These are phyloP conservation scores for Cyclostephanos invisitatus DNA, from an alignment of 108 stramenopile species.

Conservation along the genomic window DNA sequence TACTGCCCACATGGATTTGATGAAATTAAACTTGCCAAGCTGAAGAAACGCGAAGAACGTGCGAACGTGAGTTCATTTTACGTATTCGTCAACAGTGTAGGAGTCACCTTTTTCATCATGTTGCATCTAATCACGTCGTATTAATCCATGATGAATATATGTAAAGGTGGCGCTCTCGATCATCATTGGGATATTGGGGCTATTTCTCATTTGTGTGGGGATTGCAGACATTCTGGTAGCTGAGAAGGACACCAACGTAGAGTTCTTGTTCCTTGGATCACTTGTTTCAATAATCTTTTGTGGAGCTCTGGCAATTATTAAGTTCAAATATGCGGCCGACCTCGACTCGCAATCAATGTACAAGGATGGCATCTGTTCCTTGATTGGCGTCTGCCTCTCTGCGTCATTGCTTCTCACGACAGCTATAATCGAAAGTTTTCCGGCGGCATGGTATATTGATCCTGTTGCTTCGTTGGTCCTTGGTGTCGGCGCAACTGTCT, in stretches of 20 bases:
- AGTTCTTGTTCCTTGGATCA: conserved; percentile 47
- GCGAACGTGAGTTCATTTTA: conserved; percentile 48
- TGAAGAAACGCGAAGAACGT: conserved; percentile 66
- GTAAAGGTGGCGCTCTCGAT: conserved; percentile 56
- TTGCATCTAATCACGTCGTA: background rate
- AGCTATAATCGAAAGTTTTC: conserved; percentile 52
- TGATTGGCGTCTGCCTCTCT: conserved; percentile 71
- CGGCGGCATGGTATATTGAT: conserved; percentile 71
- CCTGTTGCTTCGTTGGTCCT: conserved; percentile 67
- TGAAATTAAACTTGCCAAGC: conserved; percentile 46
- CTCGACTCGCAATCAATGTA: conserved; percentile 59
- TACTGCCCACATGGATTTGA: conserved; percentile 56
- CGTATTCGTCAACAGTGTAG: background rate
- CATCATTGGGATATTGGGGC: conserved; percentile 64
- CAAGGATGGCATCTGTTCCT: conserved; percentile 79
- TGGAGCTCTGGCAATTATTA: conserved; percentile 64
- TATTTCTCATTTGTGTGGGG: conserved; percentile 53
- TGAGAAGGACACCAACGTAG: conserved; percentile 35
- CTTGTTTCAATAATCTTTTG: conserved; percentile 59
- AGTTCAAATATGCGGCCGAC: conserved; percentile 64
- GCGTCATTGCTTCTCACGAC: conserved; percentile 68
- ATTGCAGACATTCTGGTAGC: conserved; percentile 52
- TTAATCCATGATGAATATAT: background rate
- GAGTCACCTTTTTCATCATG: background rate
- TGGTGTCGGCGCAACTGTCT: conserved; percentile 57